A percentile compares a stretch with the other conserved stretches of the same genome.
These are phyloP conservation scores for Actinidia chinensis DNA, from an alignment of 179 eudicot species.

Conservation along the genomic window DNA sequence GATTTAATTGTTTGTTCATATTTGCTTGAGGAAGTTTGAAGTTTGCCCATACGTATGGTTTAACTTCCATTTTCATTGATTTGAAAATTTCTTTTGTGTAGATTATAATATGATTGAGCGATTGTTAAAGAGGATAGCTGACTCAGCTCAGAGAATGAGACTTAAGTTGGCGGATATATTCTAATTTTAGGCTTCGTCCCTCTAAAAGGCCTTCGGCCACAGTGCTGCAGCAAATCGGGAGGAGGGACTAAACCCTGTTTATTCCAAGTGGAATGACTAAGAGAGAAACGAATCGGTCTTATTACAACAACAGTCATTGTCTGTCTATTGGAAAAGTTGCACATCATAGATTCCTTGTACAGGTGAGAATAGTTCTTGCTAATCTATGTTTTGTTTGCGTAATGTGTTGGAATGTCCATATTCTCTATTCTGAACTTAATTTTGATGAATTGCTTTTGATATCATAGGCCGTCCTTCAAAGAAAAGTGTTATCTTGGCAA, in stretches of 20 bases:
- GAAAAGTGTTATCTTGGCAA: not conserved
- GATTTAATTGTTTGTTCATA: not conserved
- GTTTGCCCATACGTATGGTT: not conserved
- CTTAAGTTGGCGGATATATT: constrained; percentile 39
- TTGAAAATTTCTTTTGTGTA: constrained; percentile 24
- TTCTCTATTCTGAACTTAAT: not conserved
- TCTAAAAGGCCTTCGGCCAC: constrained; percentile 56
- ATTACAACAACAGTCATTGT: constrained; percentile 44
- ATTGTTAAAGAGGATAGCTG: constrained; percentile 77
- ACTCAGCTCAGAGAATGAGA: constrained; percentile 75
- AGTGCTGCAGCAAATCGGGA: constrained; percentile 54
- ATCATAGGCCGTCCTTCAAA: not conserved
- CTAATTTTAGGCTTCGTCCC: constrained; percentile 47
- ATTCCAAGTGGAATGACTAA: constrained; percentile 75
- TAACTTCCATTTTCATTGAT: not conserved
- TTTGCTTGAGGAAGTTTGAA: not conserved
- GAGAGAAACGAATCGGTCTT: constrained; percentile 62
- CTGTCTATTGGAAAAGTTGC: not conserved
- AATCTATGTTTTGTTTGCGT: not conserved
- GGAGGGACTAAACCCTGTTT: constrained; percentile 46
- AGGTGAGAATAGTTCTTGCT: not conserved
- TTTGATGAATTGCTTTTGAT: not conserved
- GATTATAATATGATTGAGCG: constrained; percentile 91
- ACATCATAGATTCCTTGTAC: not conserved
- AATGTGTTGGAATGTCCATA: not conserved